Base-by-base conservation (phyloP, 2,329 filamentous ascomycete species). In the Neopestalotiopsis sp. region DNA sequence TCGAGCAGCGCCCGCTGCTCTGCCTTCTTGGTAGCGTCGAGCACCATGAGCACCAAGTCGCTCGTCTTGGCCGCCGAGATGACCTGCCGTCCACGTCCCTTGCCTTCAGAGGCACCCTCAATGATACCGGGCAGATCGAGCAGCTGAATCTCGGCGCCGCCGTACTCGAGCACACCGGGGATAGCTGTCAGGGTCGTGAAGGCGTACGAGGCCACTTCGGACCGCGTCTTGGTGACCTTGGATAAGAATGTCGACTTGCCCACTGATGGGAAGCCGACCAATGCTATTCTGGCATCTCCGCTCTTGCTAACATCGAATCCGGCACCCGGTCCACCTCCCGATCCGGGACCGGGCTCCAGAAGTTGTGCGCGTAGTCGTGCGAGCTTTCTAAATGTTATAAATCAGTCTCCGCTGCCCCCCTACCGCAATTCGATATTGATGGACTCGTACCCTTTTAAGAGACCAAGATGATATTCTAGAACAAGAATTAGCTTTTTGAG, bases 181-280 rank as follows among this genome's bases (percentile, higher is more conserved):
- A 99, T 99, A 45, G 96, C 97, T 10, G 96, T 99, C 59, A 99
- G 86, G 1, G 96, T 99, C 12, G 96, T 99, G 89, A 99, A 99
- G 68, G 95, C 91, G 79, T 99, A 99, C 0, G 96, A 93, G 0
- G 96, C 96, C 34, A 98, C 94, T 80, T 98, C 95, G 65, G 94
- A 97, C 78, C 94, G 94, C 52, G 97, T 99, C 84, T 97, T 98
- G 64, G 96, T 99, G 79, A 99, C 97, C 78, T 98, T 98, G 63
- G 95, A 98, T n/a, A 99, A 81, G 78, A 99, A 98, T 0, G 96
- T 99, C 2, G 96, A 99, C 84, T 99, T 99, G 80, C 96, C 96
- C 65, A 99, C 96, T 0, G 97, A 99, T 0, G 97, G 96, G 76
- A 99, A 99, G n/a, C 96, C 96, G 67, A 99, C 97, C 2, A 99